These are phyloP conservation scores for Thelonectria discophora DNA, from an alignment of 2,329 filamentous ascomycete species.

Conservation along the genomic window DNA sequence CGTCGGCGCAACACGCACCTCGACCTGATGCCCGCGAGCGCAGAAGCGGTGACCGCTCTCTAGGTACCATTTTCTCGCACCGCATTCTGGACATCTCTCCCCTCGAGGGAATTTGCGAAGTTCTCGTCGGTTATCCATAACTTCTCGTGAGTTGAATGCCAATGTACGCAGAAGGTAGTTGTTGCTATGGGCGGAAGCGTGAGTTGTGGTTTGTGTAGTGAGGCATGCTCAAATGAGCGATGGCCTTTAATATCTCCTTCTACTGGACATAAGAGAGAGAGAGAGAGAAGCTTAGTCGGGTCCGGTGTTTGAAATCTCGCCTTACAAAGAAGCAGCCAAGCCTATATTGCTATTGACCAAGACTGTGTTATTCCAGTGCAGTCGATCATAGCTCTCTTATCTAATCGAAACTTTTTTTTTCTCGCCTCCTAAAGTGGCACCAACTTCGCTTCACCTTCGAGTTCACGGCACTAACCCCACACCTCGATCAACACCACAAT, in stretches of 20 bases:
- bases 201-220: background rate
- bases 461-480: too few relatives aligned
- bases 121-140: slow-evolving; percentile 54
- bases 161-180: slow-evolving; percentile 4
- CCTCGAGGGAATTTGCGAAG: slow-evolving; percentile 62
- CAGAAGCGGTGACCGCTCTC: slow-evolving; percentile 83
- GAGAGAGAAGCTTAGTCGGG: background rate
- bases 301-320: too few relatives aligned
- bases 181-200: background rate
- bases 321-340: too few relatives aligned
- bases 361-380: too few relatives aligned
- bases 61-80: slow-evolving; percentile 74
- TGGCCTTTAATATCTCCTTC: background rate
- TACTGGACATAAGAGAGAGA: background rate
- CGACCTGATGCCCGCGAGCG: slow-evolving; percentile 80
- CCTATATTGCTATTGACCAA: too few relatives aligned
- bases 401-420: too few relatives aligned
- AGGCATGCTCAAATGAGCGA: background rate
- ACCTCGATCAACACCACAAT: background rate
- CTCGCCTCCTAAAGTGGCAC: too few relatives aligned
- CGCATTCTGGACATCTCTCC: slow-evolving; percentile 71
- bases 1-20: slow-evolving; percentile 58
- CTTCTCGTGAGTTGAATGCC: background rate
- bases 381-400: too few relatives aligned
- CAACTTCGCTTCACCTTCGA: too few relatives aligned